A percentile compares a stretch with the other conserved stretches of the same genome.
Conservation (phyloP, 495 filamentous ascomycete genomes). For the Penicillium coffeae region DNA sequence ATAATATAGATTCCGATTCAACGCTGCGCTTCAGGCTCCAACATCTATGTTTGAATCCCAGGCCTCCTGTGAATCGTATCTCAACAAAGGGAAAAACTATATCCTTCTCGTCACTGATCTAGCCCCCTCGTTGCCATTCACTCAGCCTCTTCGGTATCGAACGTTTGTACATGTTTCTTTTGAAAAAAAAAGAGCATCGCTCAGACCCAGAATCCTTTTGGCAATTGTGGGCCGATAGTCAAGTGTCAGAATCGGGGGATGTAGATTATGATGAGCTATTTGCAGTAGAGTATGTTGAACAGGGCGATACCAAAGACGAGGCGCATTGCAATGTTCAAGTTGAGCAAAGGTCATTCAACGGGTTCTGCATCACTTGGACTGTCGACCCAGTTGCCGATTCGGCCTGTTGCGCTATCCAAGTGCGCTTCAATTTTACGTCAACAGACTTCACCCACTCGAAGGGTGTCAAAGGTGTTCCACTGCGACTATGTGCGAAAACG, state of each 20-base stretch:
- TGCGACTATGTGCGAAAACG: conserved; percentile 88
- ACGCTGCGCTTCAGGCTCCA: too few species aligned
- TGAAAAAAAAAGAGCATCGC: conserved; percentile 87
- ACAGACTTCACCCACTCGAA: conserved; percentile 99
- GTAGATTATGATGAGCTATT: conserved; percentile 81
- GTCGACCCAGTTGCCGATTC: conserved; percentile 53
- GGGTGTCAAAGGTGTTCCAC: conserved; percentile 93
- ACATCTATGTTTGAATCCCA: too few species aligned
- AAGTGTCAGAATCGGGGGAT: conserved; percentile 84
- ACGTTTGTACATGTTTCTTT: conserved; percentile 91
- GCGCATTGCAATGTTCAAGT: conserved; percentile 50
- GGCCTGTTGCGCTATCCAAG: conserved; percentile 73
- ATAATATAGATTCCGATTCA: too few species aligned
- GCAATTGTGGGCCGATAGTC: conserved; percentile 89
- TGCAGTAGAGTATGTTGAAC: conserved; percentile 74
- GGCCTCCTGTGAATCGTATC: too few species aligned
- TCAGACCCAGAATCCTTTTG: conserved; percentile 78
- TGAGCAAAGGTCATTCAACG: conserved; percentile 81
- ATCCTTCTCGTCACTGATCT: conserved; percentile 70
- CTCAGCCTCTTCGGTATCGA: conserved; percentile 59
- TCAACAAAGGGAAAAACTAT: conserved; percentile 96
- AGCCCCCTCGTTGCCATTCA: conserved; percentile 39
- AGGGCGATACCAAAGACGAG: conserved; percentile 33
- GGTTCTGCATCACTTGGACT: conserved; percentile 88
- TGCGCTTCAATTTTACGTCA: conserved; percentile 96